Base-by-base conservation (phyloP, 225 moss, liverwort and hornwort species). In the Polytrichum formosum region DNA sequence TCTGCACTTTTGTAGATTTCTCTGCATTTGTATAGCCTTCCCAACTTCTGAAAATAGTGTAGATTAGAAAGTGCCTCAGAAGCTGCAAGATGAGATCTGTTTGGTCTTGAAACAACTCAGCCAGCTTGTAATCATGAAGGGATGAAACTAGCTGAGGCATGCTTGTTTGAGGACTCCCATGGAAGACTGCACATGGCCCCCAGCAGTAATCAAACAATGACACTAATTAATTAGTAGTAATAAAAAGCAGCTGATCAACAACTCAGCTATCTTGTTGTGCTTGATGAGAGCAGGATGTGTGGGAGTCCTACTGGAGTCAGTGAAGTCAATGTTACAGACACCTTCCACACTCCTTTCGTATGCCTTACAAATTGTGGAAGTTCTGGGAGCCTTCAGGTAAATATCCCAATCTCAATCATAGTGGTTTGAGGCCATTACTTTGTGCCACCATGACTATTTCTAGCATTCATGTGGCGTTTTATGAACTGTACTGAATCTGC, bases 151-250 rank as follows among this genome's bases (percentile, higher is more conserved):
- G 16, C 13, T 79, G 77, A 92, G 93, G 54, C 88, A 91, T 91
- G 93, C 93, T 63, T 90, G 86, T 70, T 83, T 95, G 84, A 84
- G 88, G 73, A 81, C 90, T 55, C 88, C 90, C 26, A 76, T 93
- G 76, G 95, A 92, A 61, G 95, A 95, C 73, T 76, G 91, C 75
- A 74, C 84, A 65, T 95, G 95, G 95, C 93, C 93, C 71, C 90
- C 95, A 63, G 79, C 88, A 33, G 1, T 33, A 7, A 8, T 33
- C 33, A 33, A 33, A 7, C 8, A 7, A 8, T 33, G 8, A 7
- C 35, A 46, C 4, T 46, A 16, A 46, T 46, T 13, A 46, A 13
- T 16, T 16, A 16, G 13, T 46, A 13, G 46, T 46, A 46, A 13
- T 46, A 3, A 46, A 46, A 3, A 46, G 46, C 4, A 4, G 46